A percentile compares a stretch with the other conserved stretches of the same genome.
phyloP scores from a whole-genome alignment of 768 basidiomycete species.

The Leccinellum albellum region DNA sequence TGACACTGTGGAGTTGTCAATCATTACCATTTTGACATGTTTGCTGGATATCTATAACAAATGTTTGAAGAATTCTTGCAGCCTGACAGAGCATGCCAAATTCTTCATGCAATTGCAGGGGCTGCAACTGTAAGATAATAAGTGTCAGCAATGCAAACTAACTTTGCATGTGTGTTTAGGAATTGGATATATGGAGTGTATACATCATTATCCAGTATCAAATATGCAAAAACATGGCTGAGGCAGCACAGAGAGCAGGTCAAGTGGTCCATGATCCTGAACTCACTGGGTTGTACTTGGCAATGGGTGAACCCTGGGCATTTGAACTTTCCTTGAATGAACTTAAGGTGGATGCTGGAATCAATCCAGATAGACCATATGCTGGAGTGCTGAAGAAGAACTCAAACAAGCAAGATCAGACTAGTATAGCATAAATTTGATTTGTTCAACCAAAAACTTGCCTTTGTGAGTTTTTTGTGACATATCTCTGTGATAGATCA shows the following conservation, averaged over 20 bases:
- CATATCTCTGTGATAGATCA: background rate
- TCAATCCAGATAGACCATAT: background rate
- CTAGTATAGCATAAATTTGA: background rate
- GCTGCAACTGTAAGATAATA: background rate
- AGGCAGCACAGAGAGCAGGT: too few species aligned
- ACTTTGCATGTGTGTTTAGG: background rate
- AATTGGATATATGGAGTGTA: background rate
- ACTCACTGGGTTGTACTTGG: background rate
- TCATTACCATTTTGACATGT: background rate
- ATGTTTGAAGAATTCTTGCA: background rate
- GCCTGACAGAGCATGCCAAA: background rate
- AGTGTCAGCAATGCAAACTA: background rate
- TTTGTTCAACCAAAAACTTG: background rate
- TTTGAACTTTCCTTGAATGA: background rate
- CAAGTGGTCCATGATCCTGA: background rate
- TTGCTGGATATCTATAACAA: background rate
- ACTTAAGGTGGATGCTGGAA: background rate
- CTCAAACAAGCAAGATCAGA: background rate
- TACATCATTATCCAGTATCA: too few species aligned
- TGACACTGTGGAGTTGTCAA: background rate
- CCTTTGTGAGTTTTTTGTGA: background rate
- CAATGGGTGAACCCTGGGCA: background rate
- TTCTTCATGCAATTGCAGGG: background rate
- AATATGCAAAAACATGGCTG: too few species aligned
- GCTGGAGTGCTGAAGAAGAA: background rate